Evolutionary conservation across 73 alveolate species (phyloP).

Genomic region (Blepharisma japonicum): DNA sequence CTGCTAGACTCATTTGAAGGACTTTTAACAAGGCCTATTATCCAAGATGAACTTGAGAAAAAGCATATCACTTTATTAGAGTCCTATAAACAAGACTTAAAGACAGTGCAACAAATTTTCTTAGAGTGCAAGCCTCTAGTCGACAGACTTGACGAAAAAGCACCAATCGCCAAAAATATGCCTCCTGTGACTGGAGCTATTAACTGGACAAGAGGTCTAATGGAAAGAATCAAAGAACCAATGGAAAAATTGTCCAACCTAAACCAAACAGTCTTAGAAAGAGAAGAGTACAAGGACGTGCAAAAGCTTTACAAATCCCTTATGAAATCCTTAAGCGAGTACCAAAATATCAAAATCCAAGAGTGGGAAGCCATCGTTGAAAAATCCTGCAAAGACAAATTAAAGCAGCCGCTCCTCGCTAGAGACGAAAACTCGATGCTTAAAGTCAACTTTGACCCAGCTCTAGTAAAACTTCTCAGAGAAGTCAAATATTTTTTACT

Average conservation of each 20-base stretch:
- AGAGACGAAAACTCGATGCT: conserved; percentile 80
- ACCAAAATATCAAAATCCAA: conserved; percentile 86
- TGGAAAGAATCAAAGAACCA: conserved; percentile 98
- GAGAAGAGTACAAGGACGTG: conserved; percentile 98
- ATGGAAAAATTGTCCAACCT: conserved; percentile 92
- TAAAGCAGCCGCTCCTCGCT: conserved; percentile 83
- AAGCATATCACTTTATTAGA: conserved; percentile 97
- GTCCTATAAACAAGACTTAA: conserved; percentile 92
- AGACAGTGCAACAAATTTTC: conserved; percentile 88
- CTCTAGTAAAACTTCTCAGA: conserved; percentile 94
- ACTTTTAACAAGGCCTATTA: conserved; percentile 98
- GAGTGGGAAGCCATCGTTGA: conserved; percentile 98
- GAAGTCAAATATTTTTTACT: conserved; percentile 97
- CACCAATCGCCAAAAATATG: conserved; percentile 97
- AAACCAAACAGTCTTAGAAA: conserved; percentile 88
- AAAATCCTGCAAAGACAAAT: conserved; percentile 83
- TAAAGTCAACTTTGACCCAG: conserved; percentile 99
- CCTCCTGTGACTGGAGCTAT: conserved; percentile 99
- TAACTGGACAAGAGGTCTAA: conserved; percentile 97
- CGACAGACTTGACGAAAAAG: conserved; percentile 90
- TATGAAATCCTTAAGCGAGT: conserved; percentile 92
- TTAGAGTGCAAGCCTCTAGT: conserved; percentile 94
- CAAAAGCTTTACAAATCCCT: conserved; percentile 92
- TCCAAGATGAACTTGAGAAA: conserved; percentile 99
- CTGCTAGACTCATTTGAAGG: conserved; percentile 98